Percentiles rank a stretch among this genome's conserved stretches.
These are phyloP conservation scores for Begonia fuchsioides DNA, from an alignment of 306 rosid species.

Conservation along the genomic window DNA sequence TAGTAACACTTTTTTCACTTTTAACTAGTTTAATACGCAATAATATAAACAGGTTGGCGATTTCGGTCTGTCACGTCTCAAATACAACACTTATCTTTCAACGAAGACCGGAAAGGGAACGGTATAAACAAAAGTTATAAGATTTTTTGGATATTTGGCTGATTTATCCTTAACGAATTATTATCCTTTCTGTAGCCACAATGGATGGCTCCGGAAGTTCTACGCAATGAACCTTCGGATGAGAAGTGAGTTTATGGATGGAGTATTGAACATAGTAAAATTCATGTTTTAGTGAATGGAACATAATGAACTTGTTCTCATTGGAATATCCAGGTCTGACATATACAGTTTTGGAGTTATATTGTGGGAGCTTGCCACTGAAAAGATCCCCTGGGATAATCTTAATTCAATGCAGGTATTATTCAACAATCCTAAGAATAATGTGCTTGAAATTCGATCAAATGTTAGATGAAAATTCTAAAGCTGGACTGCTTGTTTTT, in stretches of 20 bases:
- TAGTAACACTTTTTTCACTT: conserved; percentile 3
- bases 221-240: conserved; percentile 92
- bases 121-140: conserved; percentile 18
- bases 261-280: neutral
- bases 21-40: neutral
- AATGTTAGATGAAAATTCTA: too few species aligned
- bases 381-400: conserved; percentile 97
- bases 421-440: conserved; percentile 8
- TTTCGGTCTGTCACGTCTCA: conserved; percentile 96
- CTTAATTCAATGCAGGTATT: conserved; percentile 97
- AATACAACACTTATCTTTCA: conserved; percentile 79
- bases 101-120: conserved; percentile 98
- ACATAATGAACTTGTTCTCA: neutral
- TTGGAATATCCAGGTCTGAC: conserved; percentile 64
- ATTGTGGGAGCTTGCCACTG: conserved; percentile 93
- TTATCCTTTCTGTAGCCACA: conserved; percentile 62
- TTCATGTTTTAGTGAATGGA: conserved; percentile 1
- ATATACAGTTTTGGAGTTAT: conserved; percentile 94
- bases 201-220: conserved; percentile 99
- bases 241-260: conserved; percentile 53
- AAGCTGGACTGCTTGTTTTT: too few species aligned
- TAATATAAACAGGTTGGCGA: conserved; percentile 65
- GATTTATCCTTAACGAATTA: conserved; percentile 6
- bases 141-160: too few species aligned
- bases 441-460: too few species aligned